Percentiles rank a stretch among this genome's conserved stretches.
Conservation (phyloP, 768 basidiomycete genomes). For the Rhodosporidiobolus sp. region DNA sequence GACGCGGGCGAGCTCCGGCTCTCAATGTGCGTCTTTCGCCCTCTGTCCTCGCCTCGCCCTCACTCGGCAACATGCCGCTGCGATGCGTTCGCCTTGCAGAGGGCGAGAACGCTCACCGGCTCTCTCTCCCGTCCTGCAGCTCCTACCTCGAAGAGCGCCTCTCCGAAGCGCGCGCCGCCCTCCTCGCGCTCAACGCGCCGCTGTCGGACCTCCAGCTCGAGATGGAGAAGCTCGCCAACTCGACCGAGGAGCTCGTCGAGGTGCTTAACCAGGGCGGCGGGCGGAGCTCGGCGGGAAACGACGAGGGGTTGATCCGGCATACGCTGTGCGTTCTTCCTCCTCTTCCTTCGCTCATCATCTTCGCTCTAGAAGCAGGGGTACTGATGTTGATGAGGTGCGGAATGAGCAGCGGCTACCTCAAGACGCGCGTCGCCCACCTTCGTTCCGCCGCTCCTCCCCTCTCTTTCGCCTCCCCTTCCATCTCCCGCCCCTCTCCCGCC, state of each 20-base stretch:
- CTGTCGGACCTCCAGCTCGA: conserved; percentile 14
- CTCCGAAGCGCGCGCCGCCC: conserved; percentile 1
- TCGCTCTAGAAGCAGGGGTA: neutral
- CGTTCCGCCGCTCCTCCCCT: neutral
- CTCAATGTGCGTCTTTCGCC: conserved; percentile 2
- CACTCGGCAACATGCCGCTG: too few species aligned
- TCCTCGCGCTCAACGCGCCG: neutral
- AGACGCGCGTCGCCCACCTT: neutral
- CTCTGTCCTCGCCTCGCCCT: too few species aligned
- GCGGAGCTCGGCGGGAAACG: conserved; percentile 17
- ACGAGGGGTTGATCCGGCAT: conserved; percentile 5
- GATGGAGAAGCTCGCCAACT: conserved; percentile 21
- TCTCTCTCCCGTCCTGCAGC: too few species aligned
- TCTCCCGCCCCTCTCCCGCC: too few species aligned
- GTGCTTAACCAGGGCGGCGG: neutral
- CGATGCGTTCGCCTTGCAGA: too few species aligned
- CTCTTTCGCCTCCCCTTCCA: neutral
- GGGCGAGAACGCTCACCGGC: too few species aligned
- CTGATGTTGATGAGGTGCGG: too few species aligned
- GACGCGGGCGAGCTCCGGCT: conserved; percentile 17
- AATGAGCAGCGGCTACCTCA: conserved; percentile 9
- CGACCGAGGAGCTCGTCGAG: conserved; percentile 28
- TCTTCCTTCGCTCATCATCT: too few species aligned
- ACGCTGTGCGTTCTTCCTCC: conserved; percentile 9
- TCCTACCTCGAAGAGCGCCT: conserved; percentile 30